Percentiles rank a stretch among this genome's conserved stretches.
phyloP scores from a whole-genome alignment of 139 green algal genomes.

The Chlorella sp. region DNA sequence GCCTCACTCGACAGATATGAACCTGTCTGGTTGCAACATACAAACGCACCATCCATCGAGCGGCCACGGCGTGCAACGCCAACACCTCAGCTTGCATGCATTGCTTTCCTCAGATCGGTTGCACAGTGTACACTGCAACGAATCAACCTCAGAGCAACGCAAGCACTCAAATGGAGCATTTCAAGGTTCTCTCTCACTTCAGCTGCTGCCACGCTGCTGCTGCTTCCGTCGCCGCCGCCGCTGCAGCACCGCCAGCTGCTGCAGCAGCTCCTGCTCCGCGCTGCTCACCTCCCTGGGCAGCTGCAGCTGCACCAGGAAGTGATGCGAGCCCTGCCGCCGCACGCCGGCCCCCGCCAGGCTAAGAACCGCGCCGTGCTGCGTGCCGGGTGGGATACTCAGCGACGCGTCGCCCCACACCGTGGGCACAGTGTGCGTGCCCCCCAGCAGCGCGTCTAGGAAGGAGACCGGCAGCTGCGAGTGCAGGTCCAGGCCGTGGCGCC shows the following conservation, averaged over 20 bases:
- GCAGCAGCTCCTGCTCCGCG: slow-evolving; percentile 18
- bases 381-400: slow-evolving; percentile 26
- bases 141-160: too few relatives aligned
- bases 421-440: background rate
- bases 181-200: too few relatives aligned
- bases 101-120: too few relatives aligned
- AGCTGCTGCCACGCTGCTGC: background rate
- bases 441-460: slow-evolving; percentile 27
- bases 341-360: slow-evolving; percentile 12
- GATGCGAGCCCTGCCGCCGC: slow-evolving; percentile 4
- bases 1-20: too few relatives aligned
- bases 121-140: too few relatives aligned
- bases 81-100: too few relatives aligned
- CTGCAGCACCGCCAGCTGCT: slow-evolving; percentile 10
- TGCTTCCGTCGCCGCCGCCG: background rate
- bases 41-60: too few relatives aligned
- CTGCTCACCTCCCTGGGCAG: background rate
- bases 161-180: too few relatives aligned
- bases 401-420: slow-evolving; percentile 2
- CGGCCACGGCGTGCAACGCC: too few relatives aligned
- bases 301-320: slow-evolving; percentile 25
- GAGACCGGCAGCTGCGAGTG: slow-evolving; percentile 24
- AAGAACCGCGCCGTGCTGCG: slow-evolving; percentile 33
- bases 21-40: too few relatives aligned
- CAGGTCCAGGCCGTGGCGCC: slow-evolving; percentile 26